Conservation (phyloP, 352 stramenopile species). For the Pythium aquatile region DNA sequence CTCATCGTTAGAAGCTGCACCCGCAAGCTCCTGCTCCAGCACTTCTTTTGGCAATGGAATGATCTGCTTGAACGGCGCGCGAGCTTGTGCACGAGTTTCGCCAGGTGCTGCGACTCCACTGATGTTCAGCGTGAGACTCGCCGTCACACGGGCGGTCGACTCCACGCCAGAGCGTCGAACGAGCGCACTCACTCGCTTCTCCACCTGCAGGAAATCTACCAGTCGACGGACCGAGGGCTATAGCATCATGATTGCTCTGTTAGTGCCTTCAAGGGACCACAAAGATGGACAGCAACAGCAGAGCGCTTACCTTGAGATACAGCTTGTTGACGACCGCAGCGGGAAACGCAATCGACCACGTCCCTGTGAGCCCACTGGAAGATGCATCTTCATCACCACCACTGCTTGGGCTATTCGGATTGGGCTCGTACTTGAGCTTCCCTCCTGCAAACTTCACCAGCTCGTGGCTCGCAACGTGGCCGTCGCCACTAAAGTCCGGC, state of each 20-base stretch:
- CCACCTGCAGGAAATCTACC: constrained; percentile 45
- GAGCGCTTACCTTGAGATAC: constrained; percentile 38
- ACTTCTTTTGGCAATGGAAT: constrained; percentile 36
- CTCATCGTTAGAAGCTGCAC: constrained; percentile 54
- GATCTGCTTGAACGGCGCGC: constrained; percentile 26
- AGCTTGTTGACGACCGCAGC: constrained; percentile 28
- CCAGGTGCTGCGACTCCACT: constrained; percentile 38
- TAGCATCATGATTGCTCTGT: too few relatives aligned
- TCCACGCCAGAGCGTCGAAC: constrained; percentile 39
- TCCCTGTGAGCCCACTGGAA: constrained; percentile 28
- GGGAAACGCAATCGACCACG: constrained; percentile 53
- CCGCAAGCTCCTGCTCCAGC: constrained; percentile 59
- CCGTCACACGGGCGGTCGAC: constrained; percentile 32
- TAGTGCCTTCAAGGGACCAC: too few relatives aligned
- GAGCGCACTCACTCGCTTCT: constrained; percentile 38
- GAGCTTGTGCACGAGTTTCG: constrained; percentile 16
- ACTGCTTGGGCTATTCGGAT: neutral
- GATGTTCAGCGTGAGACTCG: constrained; percentile 37
- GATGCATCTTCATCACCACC: neutral
- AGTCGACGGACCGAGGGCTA: constrained; percentile 39
- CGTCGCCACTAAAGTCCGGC: constrained; percentile 28
- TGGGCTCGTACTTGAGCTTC: constrained; percentile 44
- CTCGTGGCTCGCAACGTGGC: neutral
- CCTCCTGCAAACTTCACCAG: constrained; percentile 33
- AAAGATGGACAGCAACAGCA: neutral